phyloP scores from a whole-genome alignment of 2,329 filamentous ascomycete genomes.

The Epichloe coenophiala region DNA sequence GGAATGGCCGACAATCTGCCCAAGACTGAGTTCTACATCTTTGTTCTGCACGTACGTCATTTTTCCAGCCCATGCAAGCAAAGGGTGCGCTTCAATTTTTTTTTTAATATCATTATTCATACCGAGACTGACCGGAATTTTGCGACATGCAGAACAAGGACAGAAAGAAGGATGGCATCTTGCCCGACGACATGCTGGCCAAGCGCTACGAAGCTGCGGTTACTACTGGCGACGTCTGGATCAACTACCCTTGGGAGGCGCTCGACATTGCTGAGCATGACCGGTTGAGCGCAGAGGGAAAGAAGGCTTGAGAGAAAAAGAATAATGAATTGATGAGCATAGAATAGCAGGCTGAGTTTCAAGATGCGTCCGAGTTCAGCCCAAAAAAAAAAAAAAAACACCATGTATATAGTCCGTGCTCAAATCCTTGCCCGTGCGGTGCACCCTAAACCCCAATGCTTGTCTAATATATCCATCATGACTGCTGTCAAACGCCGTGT shows the following conservation, averaged over 20 bases:
- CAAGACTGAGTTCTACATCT: constrained; percentile 83
- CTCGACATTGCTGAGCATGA: constrained; percentile 90
- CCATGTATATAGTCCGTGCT: not conserved
- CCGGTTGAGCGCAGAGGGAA: constrained; percentile 40
- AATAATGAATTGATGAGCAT: not conserved
- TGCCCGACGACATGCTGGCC: constrained; percentile 67
- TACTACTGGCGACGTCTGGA: constrained; percentile 92
- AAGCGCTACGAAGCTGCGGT: constrained; percentile 71
- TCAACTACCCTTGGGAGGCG: constrained; percentile 98
- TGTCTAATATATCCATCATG: not conserved
- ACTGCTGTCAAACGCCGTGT: not conserved
- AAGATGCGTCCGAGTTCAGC: not conserved
- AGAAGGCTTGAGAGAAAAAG: constrained; percentile 7
- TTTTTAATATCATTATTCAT: not conserved
- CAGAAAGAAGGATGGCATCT: constrained; percentile 81
- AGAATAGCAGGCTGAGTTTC: constrained; percentile 3
- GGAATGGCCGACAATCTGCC: constrained; percentile 49
- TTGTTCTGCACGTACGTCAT: constrained; percentile 73
- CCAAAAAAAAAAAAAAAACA: not conserved
- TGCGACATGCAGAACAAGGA: constrained; percentile 68
- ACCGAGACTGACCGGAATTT: not conserved
- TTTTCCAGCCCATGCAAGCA: not conserved
- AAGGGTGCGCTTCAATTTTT: not conserved
- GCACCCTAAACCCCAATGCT: not conserved
- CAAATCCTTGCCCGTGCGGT: not conserved